Conservation (phyloP, 805 yeast species). For the Metschnikowia matae region DNA sequence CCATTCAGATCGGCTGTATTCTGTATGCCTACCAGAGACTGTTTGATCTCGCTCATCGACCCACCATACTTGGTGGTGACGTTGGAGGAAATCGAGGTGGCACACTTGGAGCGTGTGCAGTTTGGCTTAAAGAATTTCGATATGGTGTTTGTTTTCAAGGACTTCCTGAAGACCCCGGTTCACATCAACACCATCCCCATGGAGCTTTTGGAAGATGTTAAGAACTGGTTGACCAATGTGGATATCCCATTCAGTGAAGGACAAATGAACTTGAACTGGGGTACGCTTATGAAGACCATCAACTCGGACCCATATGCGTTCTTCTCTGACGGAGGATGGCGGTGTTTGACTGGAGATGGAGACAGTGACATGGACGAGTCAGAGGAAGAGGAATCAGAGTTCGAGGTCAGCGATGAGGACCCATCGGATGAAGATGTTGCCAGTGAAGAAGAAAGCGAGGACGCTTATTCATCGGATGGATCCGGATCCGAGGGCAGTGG, state of each 20-base stretch:
- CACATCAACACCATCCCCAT: conserved; percentile 94
- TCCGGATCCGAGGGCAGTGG: conserved; percentile 29
- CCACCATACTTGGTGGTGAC: conserved; percentile 94
- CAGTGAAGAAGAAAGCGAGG: conserved; percentile 45
- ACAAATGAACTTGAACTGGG: conserved; percentile 94
- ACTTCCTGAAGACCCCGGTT: conserved; percentile 79
- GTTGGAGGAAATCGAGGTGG: conserved; percentile 86
- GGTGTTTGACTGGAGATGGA: conserved; percentile 83
- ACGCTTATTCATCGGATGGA: conserved; percentile 38
- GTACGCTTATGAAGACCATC: conserved; percentile 90
- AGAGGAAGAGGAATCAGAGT: conserved; percentile 67
- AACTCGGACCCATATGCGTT: conserved; percentile 91
- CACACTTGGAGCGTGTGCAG: conserved; percentile 94
- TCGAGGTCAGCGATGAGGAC: conserved; percentile 59
- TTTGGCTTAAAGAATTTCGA: conserved; percentile 96
- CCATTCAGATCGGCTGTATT: conserved; percentile 91
- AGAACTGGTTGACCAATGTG: conserved; percentile 96
- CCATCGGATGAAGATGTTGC: conserved; percentile 60
- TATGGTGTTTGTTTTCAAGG: conserved; percentile 93
- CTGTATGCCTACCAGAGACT: conserved; percentile 96
- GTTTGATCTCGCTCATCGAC: conserved; percentile 88
- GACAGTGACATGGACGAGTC: conserved; percentile 64
- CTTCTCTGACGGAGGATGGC: conserved; percentile 94
- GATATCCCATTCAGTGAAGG: conserved; percentile 95
- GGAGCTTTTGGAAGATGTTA: conserved; percentile 85